These are phyloP conservation scores for Lactifluus hygrophoroides DNA, from an alignment of 768 basidiomycete genomes.

Conservation along the genomic window DNA sequence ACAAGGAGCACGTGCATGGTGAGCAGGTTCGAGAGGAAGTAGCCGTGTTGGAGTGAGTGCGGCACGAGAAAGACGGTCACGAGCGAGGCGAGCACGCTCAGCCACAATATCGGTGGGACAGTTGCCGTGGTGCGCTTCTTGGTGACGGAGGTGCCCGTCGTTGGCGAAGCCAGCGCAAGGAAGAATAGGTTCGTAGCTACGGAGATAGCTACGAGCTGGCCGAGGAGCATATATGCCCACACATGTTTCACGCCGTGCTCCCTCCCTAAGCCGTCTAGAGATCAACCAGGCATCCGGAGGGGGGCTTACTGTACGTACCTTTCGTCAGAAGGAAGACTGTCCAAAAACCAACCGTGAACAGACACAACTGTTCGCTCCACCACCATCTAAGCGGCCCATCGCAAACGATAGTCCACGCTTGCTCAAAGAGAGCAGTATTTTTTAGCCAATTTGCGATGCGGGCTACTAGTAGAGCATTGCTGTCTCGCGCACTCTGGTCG, in stretches of 20 bases:
- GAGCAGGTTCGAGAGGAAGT: slow-evolving; percentile 52
- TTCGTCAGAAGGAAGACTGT: slow-evolving; percentile 43
- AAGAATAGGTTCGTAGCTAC: slow-evolving; percentile 59
- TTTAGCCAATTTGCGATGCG: slow-evolving; percentile 47
- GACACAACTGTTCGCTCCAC: slow-evolving; percentile 60
- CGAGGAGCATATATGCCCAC: slow-evolving; percentile 67
- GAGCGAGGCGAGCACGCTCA: slow-evolving; percentile 39
- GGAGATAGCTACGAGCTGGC: slow-evolving; percentile 63
- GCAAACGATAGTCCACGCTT: slow-evolving; percentile 40
- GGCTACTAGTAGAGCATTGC: slow-evolving; percentile 4
- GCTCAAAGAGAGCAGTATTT: slow-evolving; percentile 49
- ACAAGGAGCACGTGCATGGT: slow-evolving; percentile 51
- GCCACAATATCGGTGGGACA: slow-evolving; percentile 29
- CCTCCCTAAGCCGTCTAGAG: slow-evolving; percentile 26
- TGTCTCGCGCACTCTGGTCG: slow-evolving; percentile 23
- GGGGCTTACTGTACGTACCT: slow-evolving; percentile 43
- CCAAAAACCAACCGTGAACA: slow-evolving; percentile 51
- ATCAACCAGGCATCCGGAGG: no score
- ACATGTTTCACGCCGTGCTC: slow-evolving; percentile 37
- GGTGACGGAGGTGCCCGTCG: not conserved
- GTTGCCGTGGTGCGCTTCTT: not conserved
- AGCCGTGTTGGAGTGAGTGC: slow-evolving; percentile 30
- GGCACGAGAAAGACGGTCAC: slow-evolving; percentile 39
- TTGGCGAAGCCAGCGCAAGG: slow-evolving; percentile 37
- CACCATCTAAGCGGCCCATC: slow-evolving; percentile 47